Evolutionary conservation across 176 grass and related monocot genomes (phyloP).

Genomic region (Carex parvula): DNA sequence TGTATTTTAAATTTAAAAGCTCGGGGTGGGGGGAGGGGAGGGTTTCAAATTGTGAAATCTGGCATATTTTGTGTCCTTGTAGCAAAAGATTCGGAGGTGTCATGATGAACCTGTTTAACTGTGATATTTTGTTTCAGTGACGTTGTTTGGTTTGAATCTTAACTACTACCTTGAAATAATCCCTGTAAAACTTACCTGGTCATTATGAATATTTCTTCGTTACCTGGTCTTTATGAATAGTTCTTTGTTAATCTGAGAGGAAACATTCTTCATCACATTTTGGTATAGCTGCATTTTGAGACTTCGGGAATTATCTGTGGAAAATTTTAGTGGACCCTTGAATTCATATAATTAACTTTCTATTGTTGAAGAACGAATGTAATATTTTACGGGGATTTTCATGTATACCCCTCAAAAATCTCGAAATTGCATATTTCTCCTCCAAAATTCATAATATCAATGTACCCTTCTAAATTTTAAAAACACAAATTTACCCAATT

Average conservation of each 20-base stretch:
- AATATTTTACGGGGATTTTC: no score
- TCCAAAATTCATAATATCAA: no score
- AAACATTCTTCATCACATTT: constrained; percentile 2
- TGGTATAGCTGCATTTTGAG: not conserved
- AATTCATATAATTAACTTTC: not conserved
- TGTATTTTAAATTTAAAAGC: no score
- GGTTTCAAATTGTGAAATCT: not conserved
- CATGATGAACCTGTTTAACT: constrained; percentile 15
- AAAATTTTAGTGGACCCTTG: not conserved
- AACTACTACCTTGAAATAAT: not conserved
- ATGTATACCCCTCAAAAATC: no score
- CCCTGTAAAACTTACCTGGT: not conserved
- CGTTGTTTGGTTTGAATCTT: not conserved
- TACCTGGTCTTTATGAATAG: not conserved
- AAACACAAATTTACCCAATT: no score
- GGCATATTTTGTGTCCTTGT: not conserved
- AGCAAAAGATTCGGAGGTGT: not conserved
- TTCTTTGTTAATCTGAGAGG: not conserved
- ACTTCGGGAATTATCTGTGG: not conserved
- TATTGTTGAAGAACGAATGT: not conserved
- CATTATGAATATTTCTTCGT: not conserved
- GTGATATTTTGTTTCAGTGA: not conserved
- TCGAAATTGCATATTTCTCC: no score
- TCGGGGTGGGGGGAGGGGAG: no score
- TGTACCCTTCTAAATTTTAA: no score